Conservation (phyloP, 1,284 basidiomycete genomes). For the Thelephora terrestris region DNA sequence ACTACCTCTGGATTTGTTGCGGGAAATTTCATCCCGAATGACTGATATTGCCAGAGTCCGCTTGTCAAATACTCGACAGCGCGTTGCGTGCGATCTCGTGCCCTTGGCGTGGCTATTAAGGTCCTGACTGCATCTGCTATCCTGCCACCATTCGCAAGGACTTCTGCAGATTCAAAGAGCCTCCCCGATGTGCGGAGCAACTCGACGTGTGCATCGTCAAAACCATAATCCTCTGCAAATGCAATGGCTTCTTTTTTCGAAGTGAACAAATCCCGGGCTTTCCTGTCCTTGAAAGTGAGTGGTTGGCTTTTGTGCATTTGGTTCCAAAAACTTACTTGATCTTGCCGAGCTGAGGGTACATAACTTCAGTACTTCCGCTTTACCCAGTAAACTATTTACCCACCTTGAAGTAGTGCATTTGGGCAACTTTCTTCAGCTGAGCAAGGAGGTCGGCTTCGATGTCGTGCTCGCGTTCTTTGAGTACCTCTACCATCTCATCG, state of each 20-base stretch:
- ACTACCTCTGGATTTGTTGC: too few species aligned
- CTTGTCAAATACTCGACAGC: slow-evolving; percentile 17
- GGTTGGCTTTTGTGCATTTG: not conserved
- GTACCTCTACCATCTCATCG: slow-evolving; percentile 40
- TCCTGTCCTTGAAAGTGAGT: slow-evolving; percentile 22
- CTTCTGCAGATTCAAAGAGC: slow-evolving; percentile 42
- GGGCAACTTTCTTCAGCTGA: slow-evolving; percentile 36
- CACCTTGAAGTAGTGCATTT: slow-evolving; percentile 41
- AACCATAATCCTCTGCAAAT: slow-evolving; percentile 45
- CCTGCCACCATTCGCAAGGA: slow-evolving; percentile 43
- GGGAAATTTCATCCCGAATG: slow-evolving; percentile 15
- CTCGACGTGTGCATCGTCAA: slow-evolving; percentile 40
- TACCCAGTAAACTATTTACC: slow-evolving; percentile 8
- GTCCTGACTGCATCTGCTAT: slow-evolving; percentile 36
- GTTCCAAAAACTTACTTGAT: not conserved
- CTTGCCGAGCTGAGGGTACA: not conserved
- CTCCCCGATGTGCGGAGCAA: slow-evolving; percentile 38
- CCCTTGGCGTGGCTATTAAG: slow-evolving; percentile 26
- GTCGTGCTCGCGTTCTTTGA: slow-evolving; percentile 30
- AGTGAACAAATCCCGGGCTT: slow-evolving; percentile 38
- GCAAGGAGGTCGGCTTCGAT: slow-evolving; percentile 21
- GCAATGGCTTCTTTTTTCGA: slow-evolving; percentile 42
- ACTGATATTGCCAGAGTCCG: slow-evolving; percentile 19
- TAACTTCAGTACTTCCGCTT: not conserved
- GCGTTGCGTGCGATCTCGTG: slow-evolving; percentile 7